Evolutionary conservation across 2,329 filamentous ascomycete species (phyloP).

Genomic region (Metarhizium anisopliae): DNA sequence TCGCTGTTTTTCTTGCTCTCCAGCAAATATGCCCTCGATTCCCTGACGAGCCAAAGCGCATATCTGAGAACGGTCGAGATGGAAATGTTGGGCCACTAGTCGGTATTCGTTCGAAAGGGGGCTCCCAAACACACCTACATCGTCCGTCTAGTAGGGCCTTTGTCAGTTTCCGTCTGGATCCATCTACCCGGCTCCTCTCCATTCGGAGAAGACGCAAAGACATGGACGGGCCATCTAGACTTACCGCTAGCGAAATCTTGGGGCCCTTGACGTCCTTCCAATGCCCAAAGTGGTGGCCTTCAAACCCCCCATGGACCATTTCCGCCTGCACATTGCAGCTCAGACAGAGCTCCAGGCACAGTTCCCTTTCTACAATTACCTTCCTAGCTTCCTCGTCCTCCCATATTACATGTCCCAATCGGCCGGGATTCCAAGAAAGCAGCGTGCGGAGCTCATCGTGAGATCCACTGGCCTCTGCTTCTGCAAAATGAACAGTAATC

Average conservation of each 20-base stretch:
- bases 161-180: background rate
- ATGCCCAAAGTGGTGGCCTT: conserved; percentile 68
- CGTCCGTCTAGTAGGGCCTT: conserved; percentile 54
- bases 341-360: conserved; percentile 69
- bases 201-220: background rate
- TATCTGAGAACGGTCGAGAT: conserved; percentile 36
- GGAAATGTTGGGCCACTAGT: conserved; percentile 63
- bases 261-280: conserved; percentile 54
- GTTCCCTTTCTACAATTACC: conserved; percentile 38
- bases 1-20: conserved; percentile 49
- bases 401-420: conserved; percentile 73
- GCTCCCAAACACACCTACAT: conserved; percentile 74
- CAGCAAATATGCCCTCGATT: conserved; percentile 59
- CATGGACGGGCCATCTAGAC: conserved; percentile 23
- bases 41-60: conserved; percentile 50
- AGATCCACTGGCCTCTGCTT: conserved; percentile 48
- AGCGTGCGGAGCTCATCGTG: conserved; percentile 54
- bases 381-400: conserved; percentile 51
- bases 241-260: conserved; percentile 59
- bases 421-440: conserved; percentile 55
- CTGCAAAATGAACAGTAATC: conserved; percentile 72
- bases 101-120: conserved; percentile 68
- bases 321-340: conserved; percentile 73
- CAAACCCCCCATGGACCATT: conserved; percentile 57
- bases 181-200: background rate